These are phyloP conservation scores for Aphanomyces euteiches DNA, from an alignment of 352 stramenopile genomes.

Conservation along the genomic window DNA sequence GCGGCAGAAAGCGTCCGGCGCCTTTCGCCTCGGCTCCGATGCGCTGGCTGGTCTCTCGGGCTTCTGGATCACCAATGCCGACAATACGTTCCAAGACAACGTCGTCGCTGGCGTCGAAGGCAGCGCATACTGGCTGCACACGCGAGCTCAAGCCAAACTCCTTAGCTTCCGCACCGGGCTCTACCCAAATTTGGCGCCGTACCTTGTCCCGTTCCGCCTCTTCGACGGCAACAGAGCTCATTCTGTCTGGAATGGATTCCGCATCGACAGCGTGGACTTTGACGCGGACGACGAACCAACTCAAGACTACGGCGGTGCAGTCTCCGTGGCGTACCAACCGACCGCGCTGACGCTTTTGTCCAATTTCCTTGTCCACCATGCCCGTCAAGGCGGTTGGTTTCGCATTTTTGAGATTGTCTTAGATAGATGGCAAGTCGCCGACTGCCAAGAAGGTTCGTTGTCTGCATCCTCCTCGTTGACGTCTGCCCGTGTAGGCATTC, in stretches of 20 bases:
- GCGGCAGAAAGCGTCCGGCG: constrained; percentile 35
- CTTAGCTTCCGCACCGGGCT: constrained; percentile 34
- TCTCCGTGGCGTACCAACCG: constrained; percentile 36
- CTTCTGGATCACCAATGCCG: constrained; percentile 51
- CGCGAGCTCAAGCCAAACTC: constrained; percentile 36
- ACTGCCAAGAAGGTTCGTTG: constrained; percentile 38
- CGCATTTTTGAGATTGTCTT: constrained; percentile 36
- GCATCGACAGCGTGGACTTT: constrained; percentile 39
- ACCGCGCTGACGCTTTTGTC: constrained; percentile 35
- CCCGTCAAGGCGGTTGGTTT: constrained; percentile 43
- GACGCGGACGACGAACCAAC: constrained; percentile 28
- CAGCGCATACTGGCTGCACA: constrained; percentile 51
- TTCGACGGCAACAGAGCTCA: constrained; percentile 38
- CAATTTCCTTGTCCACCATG: constrained; percentile 40
- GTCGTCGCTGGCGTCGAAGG: constrained; percentile 42
- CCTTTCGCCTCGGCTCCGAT: constrained; percentile 36
- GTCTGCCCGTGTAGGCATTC: constrained; percentile 19
- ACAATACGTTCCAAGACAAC: constrained; percentile 52
- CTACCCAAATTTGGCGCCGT: constrained; percentile 37
- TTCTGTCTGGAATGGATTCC: constrained; percentile 35
- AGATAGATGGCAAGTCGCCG: constrained; percentile 38
- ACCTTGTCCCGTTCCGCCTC: constrained; percentile 33
- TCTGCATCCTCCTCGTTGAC: background rate
- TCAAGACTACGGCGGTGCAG: constrained; percentile 27
- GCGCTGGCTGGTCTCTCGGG: constrained; percentile 32